phyloP scores from a whole-genome alignment of 192 early-diverging fungal species.

The Diversispora epigaea region DNA sequence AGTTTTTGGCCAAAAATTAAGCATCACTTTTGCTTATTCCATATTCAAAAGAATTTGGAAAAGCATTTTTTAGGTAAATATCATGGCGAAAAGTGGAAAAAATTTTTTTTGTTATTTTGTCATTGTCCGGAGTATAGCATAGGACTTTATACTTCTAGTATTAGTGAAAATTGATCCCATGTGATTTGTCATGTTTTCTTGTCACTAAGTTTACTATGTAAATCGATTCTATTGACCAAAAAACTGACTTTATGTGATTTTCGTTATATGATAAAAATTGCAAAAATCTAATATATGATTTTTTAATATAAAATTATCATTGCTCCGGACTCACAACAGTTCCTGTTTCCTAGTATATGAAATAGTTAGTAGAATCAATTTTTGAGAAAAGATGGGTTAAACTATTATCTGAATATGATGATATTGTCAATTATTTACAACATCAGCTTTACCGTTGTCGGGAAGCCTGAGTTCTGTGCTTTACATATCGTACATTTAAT shows the following conservation, averaged over 20 bases:
- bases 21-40: conserved; percentile 4
- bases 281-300: no score
- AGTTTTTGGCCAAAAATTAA: neutral
- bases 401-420: neutral
- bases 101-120: neutral
- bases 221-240: no score
- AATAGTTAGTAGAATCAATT: neutral
- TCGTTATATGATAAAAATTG: no score
- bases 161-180: no score
- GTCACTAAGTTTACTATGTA: no score
- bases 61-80: conserved; percentile 8
- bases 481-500: neutral
- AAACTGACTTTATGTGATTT: no score
- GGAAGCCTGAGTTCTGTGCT: neutral
- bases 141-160: no score
- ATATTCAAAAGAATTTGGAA: conserved; percentile 1
- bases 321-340: no score
- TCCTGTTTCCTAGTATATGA: no score
- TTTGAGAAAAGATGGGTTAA: neutral
- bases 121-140: no score
- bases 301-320: no score
- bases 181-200: no score
- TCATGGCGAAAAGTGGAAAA: neutral
- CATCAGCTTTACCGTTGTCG: neutral
- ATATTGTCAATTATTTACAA: neutral